A percentile compares a stretch with the other conserved stretches of the same genome.
Evolutionary conservation across 768 basidiomycete genomes (phyloP).

Genomic region (Kwoniella europaea): DNA sequence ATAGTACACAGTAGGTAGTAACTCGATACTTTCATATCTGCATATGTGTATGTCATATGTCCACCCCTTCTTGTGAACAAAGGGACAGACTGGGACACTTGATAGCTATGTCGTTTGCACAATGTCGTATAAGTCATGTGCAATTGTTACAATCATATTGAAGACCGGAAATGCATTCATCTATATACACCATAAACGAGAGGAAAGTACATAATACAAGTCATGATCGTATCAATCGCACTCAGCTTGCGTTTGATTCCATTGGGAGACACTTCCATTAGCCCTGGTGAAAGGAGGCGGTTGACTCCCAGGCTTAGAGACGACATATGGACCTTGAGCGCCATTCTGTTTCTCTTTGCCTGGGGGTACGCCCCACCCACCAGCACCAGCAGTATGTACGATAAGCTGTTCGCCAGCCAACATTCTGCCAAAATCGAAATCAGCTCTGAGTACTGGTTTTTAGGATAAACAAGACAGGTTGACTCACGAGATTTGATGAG

Average conservation of each 20-base stretch:
- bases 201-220: not conserved
- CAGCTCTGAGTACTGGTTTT: not conserved
- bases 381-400: slow-evolving; percentile 48
- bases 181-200: not conserved
- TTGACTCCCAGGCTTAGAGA: slow-evolving; percentile 22
- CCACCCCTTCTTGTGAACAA: no score
- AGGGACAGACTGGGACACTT: no score
- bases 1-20: slow-evolving; percentile 2
- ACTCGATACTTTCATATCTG: no score
- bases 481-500: slow-evolving; percentile 22
- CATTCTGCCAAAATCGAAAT: slow-evolving; percentile 15
- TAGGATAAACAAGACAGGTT: not conserved
- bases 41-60: no score
- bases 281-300: slow-evolving; percentile 31
- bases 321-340: not conserved
- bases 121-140: no score
- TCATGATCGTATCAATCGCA: slow-evolving; percentile 21
- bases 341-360: not conserved
- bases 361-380: slow-evolving; percentile 36
- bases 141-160: no score
- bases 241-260: slow-evolving; percentile 30
- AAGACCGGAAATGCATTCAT: no score
- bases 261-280: slow-evolving; percentile 36
- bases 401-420: slow-evolving; percentile 25
- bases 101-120: no score